Evolutionary conservation across 345 rosid species (phyloP), one percentile per base, ranked within the genome.

Genomic region (Acer yangbiense): DNA sequence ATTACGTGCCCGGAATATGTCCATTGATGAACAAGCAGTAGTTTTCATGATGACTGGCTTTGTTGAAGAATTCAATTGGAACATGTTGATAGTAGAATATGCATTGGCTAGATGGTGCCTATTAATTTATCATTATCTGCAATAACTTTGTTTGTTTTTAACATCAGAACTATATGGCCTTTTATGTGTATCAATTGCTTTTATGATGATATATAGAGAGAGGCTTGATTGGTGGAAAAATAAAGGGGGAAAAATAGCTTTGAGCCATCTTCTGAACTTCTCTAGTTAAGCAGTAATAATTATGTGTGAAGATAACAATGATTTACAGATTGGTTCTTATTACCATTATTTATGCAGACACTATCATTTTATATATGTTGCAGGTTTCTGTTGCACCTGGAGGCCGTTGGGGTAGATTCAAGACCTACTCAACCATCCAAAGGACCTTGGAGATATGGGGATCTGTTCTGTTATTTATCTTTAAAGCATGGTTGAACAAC

Each of bases 391-490:
- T 96, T 82, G 91, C 95, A 69, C 94, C 97, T 54, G 98, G 98
- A 54, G 98, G 99, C 58, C 91, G 97, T 20, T 96, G 99, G 99
- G 91, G 81, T 86, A 89, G 97, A 84, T 96, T 96, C 88, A 94
- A 94, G 87, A 91, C 97, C 55, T 96, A 96, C 77, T 94, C 99
- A 7, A 94, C 96, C 1, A 86, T 96, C 77, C 99, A 96, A 77
- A 89, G 99, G 83, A 87, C 98, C 48, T 66, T 96, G 87, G 99
- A 96, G 86, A 94, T 96, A 83, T 96, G 99, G 99, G 99, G 99
- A 74, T 91, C 83, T 80, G 95, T 92, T 72, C 17, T 96, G 10
- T 84, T 80, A 67, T 94, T 96, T 82, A 72, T 88, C 66, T 92
- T 96, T 82, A 96, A 84, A 88, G 91, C 82, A 48, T 96, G 98